Evolutionary conservation across 371 early-diverging fungal species (phyloP).

Genomic region (Apophysomyces ossiformis): DNA sequence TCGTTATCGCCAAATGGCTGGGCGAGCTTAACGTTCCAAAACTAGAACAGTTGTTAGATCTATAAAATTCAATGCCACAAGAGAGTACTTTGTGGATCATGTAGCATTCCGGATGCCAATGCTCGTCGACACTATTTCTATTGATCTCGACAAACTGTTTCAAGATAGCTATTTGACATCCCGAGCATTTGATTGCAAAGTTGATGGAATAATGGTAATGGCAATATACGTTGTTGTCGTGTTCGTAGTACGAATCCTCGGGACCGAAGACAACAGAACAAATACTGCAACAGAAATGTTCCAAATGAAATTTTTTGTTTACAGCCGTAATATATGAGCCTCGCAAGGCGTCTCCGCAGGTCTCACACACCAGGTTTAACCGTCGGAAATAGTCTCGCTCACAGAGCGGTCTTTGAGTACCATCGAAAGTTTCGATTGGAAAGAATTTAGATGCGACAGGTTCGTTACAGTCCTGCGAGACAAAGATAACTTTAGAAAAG

Average conservation of each 20-base stretch:
- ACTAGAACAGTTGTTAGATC: constrained; percentile 43
- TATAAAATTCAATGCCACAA: not conserved
- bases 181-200: constrained; percentile 87
- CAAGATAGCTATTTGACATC: constrained; percentile 92
- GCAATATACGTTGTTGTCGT: constrained; percentile 90
- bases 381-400: constrained; percentile 89
- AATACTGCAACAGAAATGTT: constrained; percentile 95
- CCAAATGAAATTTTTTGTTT: constrained; percentile 92
- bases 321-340: constrained; percentile 94
- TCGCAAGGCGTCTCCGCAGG: constrained; percentile 87
- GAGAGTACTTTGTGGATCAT: constrained; percentile 89
- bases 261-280: constrained; percentile 95
- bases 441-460: constrained; percentile 91
- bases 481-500: not conserved
- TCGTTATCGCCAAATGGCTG: constrained; percentile 29
- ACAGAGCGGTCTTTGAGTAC: constrained; percentile 70
- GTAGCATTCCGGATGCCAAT: constrained; percentile 99
- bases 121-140: constrained; percentile 77
- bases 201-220: constrained; percentile 91
- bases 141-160: constrained; percentile 95
- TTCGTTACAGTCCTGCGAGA: constrained; percentile 76
- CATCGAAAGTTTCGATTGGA: constrained; percentile 68
- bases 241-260: constrained; percentile 95
- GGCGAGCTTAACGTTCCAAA: constrained; percentile 80
- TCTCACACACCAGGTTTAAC: constrained; percentile 85